Conservation (phyloP, 2,329 filamentous ascomycete species). For the Colletotrichum sp. region DNA sequence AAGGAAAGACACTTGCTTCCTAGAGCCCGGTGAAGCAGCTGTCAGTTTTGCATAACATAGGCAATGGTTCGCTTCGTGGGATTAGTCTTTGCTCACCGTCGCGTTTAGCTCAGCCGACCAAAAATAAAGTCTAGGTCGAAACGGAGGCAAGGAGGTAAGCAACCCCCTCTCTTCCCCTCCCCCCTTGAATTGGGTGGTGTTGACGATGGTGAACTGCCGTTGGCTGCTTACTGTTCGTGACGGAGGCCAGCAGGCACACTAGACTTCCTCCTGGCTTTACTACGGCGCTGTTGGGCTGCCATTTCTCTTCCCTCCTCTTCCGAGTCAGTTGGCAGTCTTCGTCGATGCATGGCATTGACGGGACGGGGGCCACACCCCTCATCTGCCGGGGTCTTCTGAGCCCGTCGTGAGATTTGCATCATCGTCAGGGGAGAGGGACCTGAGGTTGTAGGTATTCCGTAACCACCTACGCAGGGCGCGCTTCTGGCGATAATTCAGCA, state of each 20-base stretch:
- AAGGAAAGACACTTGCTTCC: not conserved
- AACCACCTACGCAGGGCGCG: not conserved
- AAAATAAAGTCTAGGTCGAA: slow-evolving; percentile 9
- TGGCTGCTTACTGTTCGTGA: not conserved
- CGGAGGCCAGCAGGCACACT: not conserved
- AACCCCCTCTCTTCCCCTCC: not conserved
- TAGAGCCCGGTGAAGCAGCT: slow-evolving; percentile 2
- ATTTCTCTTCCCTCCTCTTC: not conserved
- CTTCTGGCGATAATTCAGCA: not conserved
- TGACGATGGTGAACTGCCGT: not conserved
- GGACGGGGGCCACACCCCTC: not conserved
- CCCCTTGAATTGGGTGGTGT: not conserved
- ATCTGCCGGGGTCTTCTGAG: not conserved
- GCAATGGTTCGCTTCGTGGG: not conserved
- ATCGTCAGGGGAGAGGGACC: not conserved
- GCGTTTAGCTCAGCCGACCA: not conserved
- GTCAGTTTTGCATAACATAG: slow-evolving; percentile 6
- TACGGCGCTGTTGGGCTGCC: not conserved
- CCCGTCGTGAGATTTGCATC: not conserved
- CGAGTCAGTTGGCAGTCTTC: not conserved
- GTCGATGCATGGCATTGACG: not conserved
- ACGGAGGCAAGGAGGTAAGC: slow-evolving; percentile 1
- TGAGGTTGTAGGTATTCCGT: not conserved
- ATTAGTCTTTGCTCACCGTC: not conserved
- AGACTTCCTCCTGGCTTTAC: not conserved